Evolutionary conservation across 2,329 filamentous ascomycete species (phyloP), one percentile per base, ranked within the genome.

Genomic region (Fusarium redolens): DNA sequence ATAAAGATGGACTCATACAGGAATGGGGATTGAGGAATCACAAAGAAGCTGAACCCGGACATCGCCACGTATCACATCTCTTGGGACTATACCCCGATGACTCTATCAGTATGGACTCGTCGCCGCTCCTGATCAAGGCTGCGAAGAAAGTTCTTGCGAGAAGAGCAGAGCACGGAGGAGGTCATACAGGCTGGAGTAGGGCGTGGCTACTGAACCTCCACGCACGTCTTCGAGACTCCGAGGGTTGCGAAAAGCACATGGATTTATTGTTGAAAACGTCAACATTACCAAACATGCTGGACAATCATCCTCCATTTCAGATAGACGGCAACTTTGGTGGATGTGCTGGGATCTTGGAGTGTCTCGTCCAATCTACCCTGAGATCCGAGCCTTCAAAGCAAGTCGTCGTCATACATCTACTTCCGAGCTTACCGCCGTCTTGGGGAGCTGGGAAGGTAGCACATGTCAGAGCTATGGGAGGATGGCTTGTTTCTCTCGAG

Each of bases 101-200:
- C 1, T 57, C 65, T 3, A 77, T 77, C 22, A 64, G 70, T 9
- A 68, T 77, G 2, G 68, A 75, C 15, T 67, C 68, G 0, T 55
- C 69, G 0, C 70, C 76, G 0, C 72, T 75, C 1, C 57, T 82
- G 7, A 71, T 72, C 3, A 65, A 70, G 1, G 81, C 81, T 10
- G 79, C 81, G 3, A 73, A 63, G 20, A 75, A 68, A 10, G 79
- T 80, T 0, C 73, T 83, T 2, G 71, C 78, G 0, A 69, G 78
- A 11, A 66, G 81, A 30, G 76, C 78, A 0, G 77, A 77, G 0
- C 74, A 81, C 18, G 81, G 81, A 5, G 83, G 85, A 8, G 86
- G 85, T 0, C 83, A 86, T 57, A 88, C 86, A 0, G 86, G 86
- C 0, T 88, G 86, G 86, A 86, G 85, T 7, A 81, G 84, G 20